Evolutionary conservation across 2,329 filamentous ascomycete species (phyloP), one percentile per base, ranked within the genome.

Genomic region (Ophiocordyceps unilateralis): DNA sequence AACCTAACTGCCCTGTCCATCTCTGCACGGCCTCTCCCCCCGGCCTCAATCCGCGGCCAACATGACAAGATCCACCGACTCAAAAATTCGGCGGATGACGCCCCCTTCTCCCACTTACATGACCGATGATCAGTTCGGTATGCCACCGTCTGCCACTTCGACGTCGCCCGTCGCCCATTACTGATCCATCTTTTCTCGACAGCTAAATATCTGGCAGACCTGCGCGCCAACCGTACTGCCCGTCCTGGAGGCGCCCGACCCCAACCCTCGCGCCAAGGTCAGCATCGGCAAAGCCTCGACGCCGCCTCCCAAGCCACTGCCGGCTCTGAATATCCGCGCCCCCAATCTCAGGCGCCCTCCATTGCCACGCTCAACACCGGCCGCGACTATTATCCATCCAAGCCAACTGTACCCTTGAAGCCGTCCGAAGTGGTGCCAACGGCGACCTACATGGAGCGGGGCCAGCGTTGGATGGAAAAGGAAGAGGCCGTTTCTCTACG

Each of bases 381-480:
- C 9, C 68, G 63, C 37, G 71, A 76, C 51, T 74, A 74, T 55
- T 72, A 70, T 49, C 66, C 69, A 5, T 58, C 64, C 30, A 59
- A 58, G 19, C 51, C 56, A 9, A 52, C 65, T 4, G 53, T 55
- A 24, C 68, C 71, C 14, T 53, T 76, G 44, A 76, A 67, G 48
- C 72, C 76, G 1, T 73, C 70, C 2, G 69, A 77, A 41, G 69
- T 81, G 41, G 76, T 81, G 15, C 74, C 77, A 7, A 82, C 70
- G 46, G 67, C 76, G 38, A 76, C 72, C 8, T 87, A 87, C 57
- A 78, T 83, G 44, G 83, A 87, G 58, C 73, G 77, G 44, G 81
- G 80, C 17, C 74, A 78, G 54, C 67, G 82, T 51, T 85, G 81
- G 79, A 83, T 84, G 74, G 83, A 88, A 58, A 83, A 82, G 57